A percentile compares a stretch with the other conserved stretches of the same genome.
Evolutionary conservation across 257 asterid genomes (phyloP).

Genomic region (Leonotis leonurus): DNA sequence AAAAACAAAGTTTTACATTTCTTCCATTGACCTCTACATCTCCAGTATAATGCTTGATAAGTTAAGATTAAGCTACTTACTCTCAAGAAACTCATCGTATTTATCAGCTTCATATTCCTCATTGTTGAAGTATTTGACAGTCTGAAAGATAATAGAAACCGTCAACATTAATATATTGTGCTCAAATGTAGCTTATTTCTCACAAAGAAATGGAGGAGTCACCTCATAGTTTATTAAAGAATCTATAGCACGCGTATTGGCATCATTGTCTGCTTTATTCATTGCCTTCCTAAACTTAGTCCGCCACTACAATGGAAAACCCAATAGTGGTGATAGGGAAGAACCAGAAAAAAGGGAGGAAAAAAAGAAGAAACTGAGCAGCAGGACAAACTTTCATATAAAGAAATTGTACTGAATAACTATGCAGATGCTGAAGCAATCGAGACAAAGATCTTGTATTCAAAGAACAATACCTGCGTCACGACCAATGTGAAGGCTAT

Average conservation of each 20-base stretch:
- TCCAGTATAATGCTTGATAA: not conserved
- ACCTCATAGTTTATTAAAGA: conserved; percentile 96
- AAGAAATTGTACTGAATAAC: conserved; percentile 1
- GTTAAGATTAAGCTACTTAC: conserved; percentile 69
- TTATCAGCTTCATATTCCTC: conserved; percentile 83
- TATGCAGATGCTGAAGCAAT: not conserved
- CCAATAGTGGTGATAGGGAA: conserved; percentile 4
- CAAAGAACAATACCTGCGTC: conserved; percentile 63
- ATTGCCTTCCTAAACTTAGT: conserved; percentile 91
- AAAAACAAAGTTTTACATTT: not conserved
- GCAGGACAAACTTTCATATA: not conserved
- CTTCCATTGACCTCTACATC: not conserved
- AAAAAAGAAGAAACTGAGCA: not conserved
- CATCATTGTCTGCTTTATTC: conserved; percentile 99
- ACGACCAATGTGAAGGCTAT: conserved; percentile 69
- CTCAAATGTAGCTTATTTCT: conserved; percentile 7
- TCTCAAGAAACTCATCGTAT: conserved; percentile 73
- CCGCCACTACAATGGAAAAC: conserved; percentile 69
- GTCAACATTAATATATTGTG: not conserved
- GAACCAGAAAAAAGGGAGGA: too few relatives aligned
- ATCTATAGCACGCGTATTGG: conserved; percentile 81
- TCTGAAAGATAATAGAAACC: conserved; percentile 42
- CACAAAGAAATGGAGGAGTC: conserved; percentile 21
- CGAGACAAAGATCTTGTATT: not conserved
- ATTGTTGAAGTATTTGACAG: conserved; percentile 94